Base-by-base conservation (phyloP, 257 asterid species). In the Penstemon newberryi region DNA sequence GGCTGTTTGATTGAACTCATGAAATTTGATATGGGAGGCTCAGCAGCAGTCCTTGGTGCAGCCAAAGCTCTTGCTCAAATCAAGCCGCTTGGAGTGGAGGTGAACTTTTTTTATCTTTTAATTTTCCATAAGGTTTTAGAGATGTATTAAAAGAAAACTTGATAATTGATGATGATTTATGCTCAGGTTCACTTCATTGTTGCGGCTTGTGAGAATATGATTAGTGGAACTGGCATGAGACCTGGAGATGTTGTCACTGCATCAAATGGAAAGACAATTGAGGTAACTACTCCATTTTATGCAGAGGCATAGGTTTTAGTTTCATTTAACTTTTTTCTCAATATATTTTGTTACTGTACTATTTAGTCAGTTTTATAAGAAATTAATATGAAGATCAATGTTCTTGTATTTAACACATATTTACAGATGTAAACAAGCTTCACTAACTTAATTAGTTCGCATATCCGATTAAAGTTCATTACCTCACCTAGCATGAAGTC, bases 11-110 rank as follows among this genome's bases (percentile, higher is more conserved):
- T 92, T 80, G 98, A 92, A 81, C 82, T 86, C 61, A 92, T 92
- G 98, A 92, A 92, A 70, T 78, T 84, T 79, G 98, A 92, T 74
- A 89, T 92, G 98, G 98, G 96, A 53, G 98, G 96, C 70, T 85
- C 98, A 37, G 98, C 96, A 39, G 96, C 96, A 18, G 98, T 92
- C 8, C 65, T 92, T 11, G 98, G 98, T 65, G 96, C 98, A 36
- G 98, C 98, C 37, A 89, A 89, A 80, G 96, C 98, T 67, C 89
- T 92, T 40, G 98, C 83, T 55, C 92, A 89, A 77, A 84, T 92
- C 77, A 92, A 83, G 82, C 98, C 96, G 65, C 75, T 85, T 63
- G 96, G 98, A 70, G 98, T 89, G 33, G 96, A 92, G 92, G 98
- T 89, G 53, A 43, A 41, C 33, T 25, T 25, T 25, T 25, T 25